These are phyloP conservation scores for Melanogaster broomeanus DNA, from an alignment of 768 basidiomycete species.

Conservation along the genomic window DNA sequence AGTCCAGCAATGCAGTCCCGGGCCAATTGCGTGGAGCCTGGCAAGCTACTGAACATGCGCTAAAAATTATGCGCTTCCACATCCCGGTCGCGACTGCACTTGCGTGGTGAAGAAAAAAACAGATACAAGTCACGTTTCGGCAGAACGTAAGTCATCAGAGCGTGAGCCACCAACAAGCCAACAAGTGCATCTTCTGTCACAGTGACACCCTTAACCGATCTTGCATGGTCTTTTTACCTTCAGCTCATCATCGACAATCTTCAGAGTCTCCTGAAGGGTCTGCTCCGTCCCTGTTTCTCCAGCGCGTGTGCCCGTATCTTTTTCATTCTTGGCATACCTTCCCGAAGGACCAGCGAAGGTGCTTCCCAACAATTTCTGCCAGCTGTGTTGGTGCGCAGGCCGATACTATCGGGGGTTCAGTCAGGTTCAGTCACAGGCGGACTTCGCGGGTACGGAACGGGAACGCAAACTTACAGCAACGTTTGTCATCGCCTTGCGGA, in stretches of 20 bases:
- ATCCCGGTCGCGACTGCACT: too few relatives aligned
- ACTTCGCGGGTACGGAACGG: too few relatives aligned
- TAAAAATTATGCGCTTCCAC: too few relatives aligned
- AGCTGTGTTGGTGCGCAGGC: background rate
- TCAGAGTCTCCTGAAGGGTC: background rate
- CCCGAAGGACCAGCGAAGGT: slow-evolving; percentile 1
- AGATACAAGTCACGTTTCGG: too few relatives aligned
- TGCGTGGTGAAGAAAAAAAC: too few relatives aligned
- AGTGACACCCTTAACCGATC: background rate
- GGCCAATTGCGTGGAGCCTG: too few relatives aligned
- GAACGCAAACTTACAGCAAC: slow-evolving; percentile 9
- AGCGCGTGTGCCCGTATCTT: slow-evolving; percentile 6
- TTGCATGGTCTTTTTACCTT: background rate
- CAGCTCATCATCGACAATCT: background rate
- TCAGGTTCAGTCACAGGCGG: background rate
- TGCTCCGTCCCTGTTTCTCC: background rate
- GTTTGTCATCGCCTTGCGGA: slow-evolving; percentile 20
- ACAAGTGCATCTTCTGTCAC: background rate
- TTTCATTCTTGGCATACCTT: slow-evolving; percentile 10
- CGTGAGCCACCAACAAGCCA: too few relatives aligned
- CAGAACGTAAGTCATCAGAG: too few relatives aligned
- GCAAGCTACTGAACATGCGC: too few relatives aligned
- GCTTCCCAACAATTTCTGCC: background rate
- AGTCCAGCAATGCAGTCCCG: too few relatives aligned
- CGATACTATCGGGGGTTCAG: too few relatives aligned